Base-by-base conservation (phyloP, 208 protist genomes). In the Crithidia fasciculata region DNA sequence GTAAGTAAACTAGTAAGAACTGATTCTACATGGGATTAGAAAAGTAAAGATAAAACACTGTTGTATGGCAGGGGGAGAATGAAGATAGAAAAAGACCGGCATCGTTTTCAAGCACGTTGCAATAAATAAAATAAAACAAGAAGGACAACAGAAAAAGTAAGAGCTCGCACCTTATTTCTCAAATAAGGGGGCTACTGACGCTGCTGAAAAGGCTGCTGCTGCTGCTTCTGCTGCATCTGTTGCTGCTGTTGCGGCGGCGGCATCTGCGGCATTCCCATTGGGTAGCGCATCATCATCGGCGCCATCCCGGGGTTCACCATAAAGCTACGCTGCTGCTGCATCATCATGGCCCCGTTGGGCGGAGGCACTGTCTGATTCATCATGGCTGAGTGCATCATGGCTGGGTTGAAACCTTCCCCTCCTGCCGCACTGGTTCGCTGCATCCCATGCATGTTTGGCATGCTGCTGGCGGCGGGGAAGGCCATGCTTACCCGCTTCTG, bases 211-310 rank as follows among this genome's bases (percentile, higher is more conserved):
- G 28, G 60, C n/a, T 40, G 13, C 9, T 49, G 39, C 18, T 12
- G 44, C 7, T 4, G 39, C 7, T 13, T 13, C 45, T 49, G 28
- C 56, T 40, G 59, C n/a, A 12, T 64, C 5, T 53, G 43, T 49
- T 53, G 40, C 9, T 49, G 60, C 18, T 36, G 60, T 44, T 5
- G 56, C 12, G 9, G 13, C 12, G 9, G 13, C n/a, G 40, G 56
- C 15, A 18, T 12, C 37, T 12, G 56, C 36, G 40, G 19, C 56
- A 61, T 61, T 0, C 10, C 8, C 37, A 41, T 41, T 9, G 56
- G 56, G 37, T 61, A 61, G 12, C 56, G 56, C 56, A 45, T 61
- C 37, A 40, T 44, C 56, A 61, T 61, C 56, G 56, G 56, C 13
- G 19, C 3, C 36, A 61, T n/a, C 18, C 5, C 37, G 7, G 56